Percentiles rank a stretch among this genome's conserved stretches.
Conservation (phyloP, 805 yeast genomes). For the Kodamaea lidongshanica region DNA sequence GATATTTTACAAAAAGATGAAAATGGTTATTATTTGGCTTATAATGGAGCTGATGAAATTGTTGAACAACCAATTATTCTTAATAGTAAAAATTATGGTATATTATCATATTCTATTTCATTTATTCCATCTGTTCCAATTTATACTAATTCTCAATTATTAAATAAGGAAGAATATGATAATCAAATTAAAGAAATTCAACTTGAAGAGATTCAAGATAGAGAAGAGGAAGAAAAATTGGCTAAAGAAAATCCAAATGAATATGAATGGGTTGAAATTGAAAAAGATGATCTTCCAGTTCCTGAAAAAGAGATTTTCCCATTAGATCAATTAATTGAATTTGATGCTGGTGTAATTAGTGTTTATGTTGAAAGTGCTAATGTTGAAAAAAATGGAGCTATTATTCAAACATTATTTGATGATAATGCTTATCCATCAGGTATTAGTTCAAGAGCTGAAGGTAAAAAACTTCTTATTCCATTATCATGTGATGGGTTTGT, state of each 20-base stretch:
- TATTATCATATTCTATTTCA: constrained; percentile 48
- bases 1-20: constrained; percentile 44
- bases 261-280: constrained; percentile 58
- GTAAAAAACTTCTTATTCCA: constrained; percentile 36
- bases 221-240: constrained; percentile 43
- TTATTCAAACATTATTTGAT: constrained; percentile 58
- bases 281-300: constrained; percentile 28
- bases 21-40: constrained; percentile 42
- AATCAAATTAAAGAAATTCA: constrained; percentile 26
- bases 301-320: constrained; percentile 42
- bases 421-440: constrained; percentile 57
- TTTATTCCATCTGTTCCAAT: constrained; percentile 64
- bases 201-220: constrained; percentile 37
- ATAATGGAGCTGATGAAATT: constrained; percentile 46
- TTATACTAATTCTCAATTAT: constrained; percentile 51
- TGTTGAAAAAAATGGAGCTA: constrained; percentile 43
- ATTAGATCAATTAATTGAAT: constrained; percentile 46
- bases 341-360: constrained; percentile 58
- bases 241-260: constrained; percentile 53
- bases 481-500: constrained; percentile 57
- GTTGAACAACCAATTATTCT: constrained; percentile 40
- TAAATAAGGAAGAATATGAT: constrained; percentile 40
- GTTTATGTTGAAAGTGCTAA: constrained; percentile 48
- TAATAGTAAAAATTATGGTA: constrained; percentile 40
- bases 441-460: constrained; percentile 43